Conservation (phyloP, 768 basidiomycete species). For the Suillus clintonianus region DNA sequence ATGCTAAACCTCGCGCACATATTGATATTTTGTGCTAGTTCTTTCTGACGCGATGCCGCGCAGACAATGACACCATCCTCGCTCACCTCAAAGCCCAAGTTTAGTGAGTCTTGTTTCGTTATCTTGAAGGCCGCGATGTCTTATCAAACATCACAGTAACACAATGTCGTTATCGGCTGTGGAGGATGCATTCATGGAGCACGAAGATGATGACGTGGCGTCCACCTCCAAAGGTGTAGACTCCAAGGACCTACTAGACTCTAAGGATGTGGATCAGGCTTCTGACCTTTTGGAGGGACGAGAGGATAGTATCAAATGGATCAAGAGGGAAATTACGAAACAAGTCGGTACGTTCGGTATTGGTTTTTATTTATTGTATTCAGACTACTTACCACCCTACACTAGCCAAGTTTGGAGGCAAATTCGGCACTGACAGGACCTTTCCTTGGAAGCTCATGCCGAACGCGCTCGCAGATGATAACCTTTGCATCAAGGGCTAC, state of each 20-base stretch:
- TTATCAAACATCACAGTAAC: not conserved
- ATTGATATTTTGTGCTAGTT: not conserved
- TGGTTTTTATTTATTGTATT: too few relatives aligned
- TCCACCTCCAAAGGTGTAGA: not conserved
- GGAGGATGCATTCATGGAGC: not conserved
- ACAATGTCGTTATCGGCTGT: not conserved
- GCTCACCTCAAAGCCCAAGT: conserved; percentile 9
- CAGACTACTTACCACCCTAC: too few relatives aligned
- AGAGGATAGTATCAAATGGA: too few relatives aligned
- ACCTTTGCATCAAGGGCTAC: too few relatives aligned
- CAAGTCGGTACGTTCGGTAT: too few relatives aligned
- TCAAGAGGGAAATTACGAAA: too few relatives aligned
- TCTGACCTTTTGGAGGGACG: not conserved
- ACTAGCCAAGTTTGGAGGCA: too few relatives aligned
- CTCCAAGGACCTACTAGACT: not conserved
- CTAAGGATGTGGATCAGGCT: not conserved
- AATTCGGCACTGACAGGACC: too few relatives aligned
- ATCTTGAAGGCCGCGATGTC: not conserved
- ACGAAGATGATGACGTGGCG: not conserved
- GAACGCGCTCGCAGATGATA: too few relatives aligned
- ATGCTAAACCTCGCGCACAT: not conserved
- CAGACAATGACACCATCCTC: not conserved
- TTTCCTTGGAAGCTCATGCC: too few relatives aligned
- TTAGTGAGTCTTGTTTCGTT: conserved; percentile 9
- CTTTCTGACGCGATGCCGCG: conserved; percentile 1